Conservation (phyloP, 768 basidiomycete species). For the Gelatoporia subvermispora region DNA sequence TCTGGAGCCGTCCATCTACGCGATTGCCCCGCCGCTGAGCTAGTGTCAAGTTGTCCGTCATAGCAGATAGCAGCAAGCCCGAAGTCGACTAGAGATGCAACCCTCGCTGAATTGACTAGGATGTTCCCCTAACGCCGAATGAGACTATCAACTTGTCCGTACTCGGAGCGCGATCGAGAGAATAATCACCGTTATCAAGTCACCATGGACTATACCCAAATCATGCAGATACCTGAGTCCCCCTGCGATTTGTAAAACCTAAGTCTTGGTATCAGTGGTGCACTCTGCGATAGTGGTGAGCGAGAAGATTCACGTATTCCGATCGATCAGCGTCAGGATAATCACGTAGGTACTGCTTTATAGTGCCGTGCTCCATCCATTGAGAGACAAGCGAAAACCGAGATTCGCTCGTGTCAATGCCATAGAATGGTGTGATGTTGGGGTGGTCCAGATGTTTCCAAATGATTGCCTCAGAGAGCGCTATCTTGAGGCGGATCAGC, state of each 20-base stretch:
- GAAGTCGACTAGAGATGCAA: slow-evolving; percentile 5
- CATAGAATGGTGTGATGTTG: slow-evolving; percentile 1
- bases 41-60: not conserved
- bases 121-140: slow-evolving; percentile 1
- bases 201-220: slow-evolving; percentile 2
- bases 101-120: not conserved
- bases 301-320: not conserved
- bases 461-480: slow-evolving; percentile 1
- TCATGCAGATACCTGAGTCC: slow-evolving; percentile 2
- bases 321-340: slow-evolving; percentile 1
- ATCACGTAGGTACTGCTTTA: not conserved
- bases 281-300: no score
- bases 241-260: not conserved
- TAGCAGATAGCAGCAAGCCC: slow-evolving; percentile 1
- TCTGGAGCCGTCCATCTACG: not conserved
- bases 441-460: slow-evolving; percentile 5
- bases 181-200: slow-evolving; percentile 2
- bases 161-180: not conserved
- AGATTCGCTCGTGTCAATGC: slow-evolving; percentile 1
- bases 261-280: not conserved
- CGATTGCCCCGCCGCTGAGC: not conserved
- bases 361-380: slow-evolving; percentile 10
- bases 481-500: not conserved
- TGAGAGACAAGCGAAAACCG: slow-evolving; percentile 1
- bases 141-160: not conserved